Percentiles rank a stretch among this genome's conserved stretches.
Conservation (phyloP, 768 basidiomycete species). For the Auriscalpium orientale region DNA sequence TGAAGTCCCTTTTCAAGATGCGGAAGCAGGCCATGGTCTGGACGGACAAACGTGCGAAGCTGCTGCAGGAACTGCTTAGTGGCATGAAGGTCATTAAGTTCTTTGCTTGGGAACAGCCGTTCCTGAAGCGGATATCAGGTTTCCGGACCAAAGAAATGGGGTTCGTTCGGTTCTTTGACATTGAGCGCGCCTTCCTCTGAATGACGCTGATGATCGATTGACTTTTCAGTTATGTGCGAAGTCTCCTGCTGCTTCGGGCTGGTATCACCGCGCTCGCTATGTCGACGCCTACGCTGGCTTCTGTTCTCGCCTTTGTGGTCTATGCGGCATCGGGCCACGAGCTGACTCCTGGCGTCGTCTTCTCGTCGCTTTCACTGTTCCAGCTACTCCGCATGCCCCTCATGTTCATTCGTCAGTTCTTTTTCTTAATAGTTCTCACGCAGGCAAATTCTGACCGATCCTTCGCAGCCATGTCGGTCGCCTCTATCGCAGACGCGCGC, state of each 20-base stretch:
- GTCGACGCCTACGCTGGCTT: conserved; percentile 70
- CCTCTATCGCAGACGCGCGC: conserved; percentile 75
- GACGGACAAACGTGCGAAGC: conserved; percentile 86
- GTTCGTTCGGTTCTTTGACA: conserved; percentile 28
- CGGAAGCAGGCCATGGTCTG: conserved; percentile 74
- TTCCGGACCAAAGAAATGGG: conserved; percentile 67
- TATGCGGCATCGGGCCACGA: conserved; percentile 68
- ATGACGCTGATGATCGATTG: conserved; percentile 4
- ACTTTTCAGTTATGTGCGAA: conserved; percentile 48
- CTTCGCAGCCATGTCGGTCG: conserved; percentile 52
- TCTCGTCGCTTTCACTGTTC: conserved; percentile 82
- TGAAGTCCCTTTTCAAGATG: conserved; percentile 64
- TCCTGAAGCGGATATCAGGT: conserved; percentile 61
- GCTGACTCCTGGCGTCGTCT: conserved; percentile 65
- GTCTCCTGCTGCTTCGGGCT: conserved; percentile 56
- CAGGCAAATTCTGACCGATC: not conserved
- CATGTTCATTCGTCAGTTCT: conserved; percentile 53
- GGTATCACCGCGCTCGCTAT: conserved; percentile 62
- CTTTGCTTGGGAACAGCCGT: conserved; percentile 84
- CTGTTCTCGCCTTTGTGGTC: conserved; percentile 68
- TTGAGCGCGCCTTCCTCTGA: no score
- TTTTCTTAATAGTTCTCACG: not conserved
- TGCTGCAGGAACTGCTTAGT: conserved; percentile 82
- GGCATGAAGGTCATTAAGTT: conserved; percentile 92
- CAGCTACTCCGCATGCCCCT: conserved; percentile 75